A percentile compares a stretch with the other conserved stretches of the same genome.
Conservation (phyloP, 495 filamentous ascomycete genomes). For the Platismatia glauca region DNA sequence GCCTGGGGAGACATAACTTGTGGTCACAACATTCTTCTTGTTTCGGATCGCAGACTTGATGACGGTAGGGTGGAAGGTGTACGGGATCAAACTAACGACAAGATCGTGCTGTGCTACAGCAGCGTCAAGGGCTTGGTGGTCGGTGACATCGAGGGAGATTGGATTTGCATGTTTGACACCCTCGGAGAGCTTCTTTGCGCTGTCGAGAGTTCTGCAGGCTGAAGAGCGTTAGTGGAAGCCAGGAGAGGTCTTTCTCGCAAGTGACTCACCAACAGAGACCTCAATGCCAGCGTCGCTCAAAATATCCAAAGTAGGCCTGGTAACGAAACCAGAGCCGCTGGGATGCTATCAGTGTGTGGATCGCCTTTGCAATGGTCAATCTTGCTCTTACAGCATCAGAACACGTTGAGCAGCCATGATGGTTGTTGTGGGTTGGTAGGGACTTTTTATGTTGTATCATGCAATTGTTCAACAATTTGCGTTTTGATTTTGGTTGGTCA, state of each 20-base stretch:
- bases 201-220: slow-evolving; percentile 82
- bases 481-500: too few relatives aligned
- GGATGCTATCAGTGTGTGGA: not conserved
- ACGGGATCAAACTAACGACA: slow-evolving; percentile 79
- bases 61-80: slow-evolving; percentile 81
- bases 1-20: slow-evolving; percentile 85
- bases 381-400: not conserved
- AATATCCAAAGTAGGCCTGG: slow-evolving; percentile 69
- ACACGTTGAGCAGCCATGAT: not conserved
- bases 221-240: slow-evolving; percentile 8
- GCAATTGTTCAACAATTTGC: too few relatives aligned
- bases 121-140: slow-evolving; percentile 64
- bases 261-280: slow-evolving; percentile 66
- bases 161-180: slow-evolving; percentile 62
- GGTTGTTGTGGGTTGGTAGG: not conserved
- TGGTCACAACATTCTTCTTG: slow-evolving; percentile 95
- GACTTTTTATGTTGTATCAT: too few relatives aligned
- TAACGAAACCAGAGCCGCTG: slow-evolving; percentile 38
- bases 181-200: slow-evolving; percentile 61
- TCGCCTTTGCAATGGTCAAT: not conserved
- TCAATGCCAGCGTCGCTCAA: slow-evolving; percentile 64
- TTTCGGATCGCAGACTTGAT: slow-evolving; percentile 90
- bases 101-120: slow-evolving; percentile 71
- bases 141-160: slow-evolving; percentile 74
- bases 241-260: not conserved